Conservation (phyloP, 352 stramenopile genomes). For the Stramenopiles sp. region DNA sequence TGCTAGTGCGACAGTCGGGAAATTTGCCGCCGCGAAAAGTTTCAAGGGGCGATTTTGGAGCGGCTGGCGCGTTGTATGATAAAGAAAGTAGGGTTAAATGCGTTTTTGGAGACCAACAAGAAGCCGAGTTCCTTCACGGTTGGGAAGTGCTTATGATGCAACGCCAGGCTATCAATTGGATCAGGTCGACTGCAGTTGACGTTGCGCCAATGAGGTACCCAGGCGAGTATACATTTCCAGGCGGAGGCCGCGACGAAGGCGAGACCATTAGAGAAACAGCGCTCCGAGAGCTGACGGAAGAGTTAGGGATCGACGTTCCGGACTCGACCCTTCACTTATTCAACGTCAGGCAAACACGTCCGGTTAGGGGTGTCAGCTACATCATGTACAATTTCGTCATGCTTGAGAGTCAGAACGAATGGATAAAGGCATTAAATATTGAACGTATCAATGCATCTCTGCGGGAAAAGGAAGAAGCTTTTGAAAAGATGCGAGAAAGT, state of each 20-base stretch:
- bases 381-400: slow-evolving; percentile 3
- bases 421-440: not conserved
- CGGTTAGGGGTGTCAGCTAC: not conserved
- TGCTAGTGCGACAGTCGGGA: too few species aligned
- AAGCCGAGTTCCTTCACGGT: not conserved
- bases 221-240: not conserved
- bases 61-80: too few species aligned
- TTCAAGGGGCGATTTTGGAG: too few species aligned
- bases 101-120: not conserved
- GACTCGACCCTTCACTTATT: not conserved
- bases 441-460: not conserved
- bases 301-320: not conserved
- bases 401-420: not conserved
- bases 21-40: too few species aligned
- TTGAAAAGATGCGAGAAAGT: not conserved
- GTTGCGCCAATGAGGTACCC: not conserved
- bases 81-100: not conserved
- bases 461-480: not conserved
- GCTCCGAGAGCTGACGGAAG: not conserved
- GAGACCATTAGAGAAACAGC: not conserved
- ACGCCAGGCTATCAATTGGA: not conserved
- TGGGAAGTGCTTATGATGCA: not conserved
- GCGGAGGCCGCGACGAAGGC: not conserved
- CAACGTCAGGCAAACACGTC: not conserved
- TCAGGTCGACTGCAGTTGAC: not conserved